Conservation (phyloP, 2,329 filamentous ascomycete species). For the Arachnomyces sp. region DNA sequence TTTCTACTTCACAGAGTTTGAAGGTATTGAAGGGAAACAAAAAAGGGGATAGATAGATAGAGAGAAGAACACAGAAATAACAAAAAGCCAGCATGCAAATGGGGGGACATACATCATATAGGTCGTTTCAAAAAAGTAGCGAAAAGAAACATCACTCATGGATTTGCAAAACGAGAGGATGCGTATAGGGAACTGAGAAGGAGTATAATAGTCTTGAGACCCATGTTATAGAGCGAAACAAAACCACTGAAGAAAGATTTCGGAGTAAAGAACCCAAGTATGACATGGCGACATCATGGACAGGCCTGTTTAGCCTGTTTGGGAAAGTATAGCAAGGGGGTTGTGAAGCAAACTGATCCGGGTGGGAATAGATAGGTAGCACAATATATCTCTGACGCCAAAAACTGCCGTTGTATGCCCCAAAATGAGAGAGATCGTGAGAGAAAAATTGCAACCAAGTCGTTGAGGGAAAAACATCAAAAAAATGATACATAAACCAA, state of each 20-base stretch:
- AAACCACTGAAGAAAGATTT: too few relatives aligned
- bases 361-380: constrained; percentile 17
- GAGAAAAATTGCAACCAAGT: constrained; percentile 11
- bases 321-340: neutral
- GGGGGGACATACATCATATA: constrained; percentile 5
- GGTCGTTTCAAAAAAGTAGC: constrained; percentile 1
- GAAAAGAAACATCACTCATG: neutral
- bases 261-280: too few relatives aligned
- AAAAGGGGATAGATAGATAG: constrained; percentile 1
- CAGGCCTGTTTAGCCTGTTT: neutral
- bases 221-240: too few relatives aligned
- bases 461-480: constrained; percentile 10
- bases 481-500: constrained; percentile 6
- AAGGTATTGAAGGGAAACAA: too few relatives aligned
- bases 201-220: too few relatives aligned
- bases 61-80: constrained; percentile 10
- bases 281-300: too few relatives aligned
- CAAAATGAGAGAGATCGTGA: neutral
- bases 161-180: neutral
- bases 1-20: too few relatives aligned
- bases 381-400: constrained; percentile 15
- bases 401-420: constrained; percentile 19
- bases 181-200: too few relatives aligned
- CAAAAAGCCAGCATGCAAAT: neutral
- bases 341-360: constrained; percentile 21